Conservation (phyloP, 352 stramenopile genomes). For the Globisporangium polare region DNA sequence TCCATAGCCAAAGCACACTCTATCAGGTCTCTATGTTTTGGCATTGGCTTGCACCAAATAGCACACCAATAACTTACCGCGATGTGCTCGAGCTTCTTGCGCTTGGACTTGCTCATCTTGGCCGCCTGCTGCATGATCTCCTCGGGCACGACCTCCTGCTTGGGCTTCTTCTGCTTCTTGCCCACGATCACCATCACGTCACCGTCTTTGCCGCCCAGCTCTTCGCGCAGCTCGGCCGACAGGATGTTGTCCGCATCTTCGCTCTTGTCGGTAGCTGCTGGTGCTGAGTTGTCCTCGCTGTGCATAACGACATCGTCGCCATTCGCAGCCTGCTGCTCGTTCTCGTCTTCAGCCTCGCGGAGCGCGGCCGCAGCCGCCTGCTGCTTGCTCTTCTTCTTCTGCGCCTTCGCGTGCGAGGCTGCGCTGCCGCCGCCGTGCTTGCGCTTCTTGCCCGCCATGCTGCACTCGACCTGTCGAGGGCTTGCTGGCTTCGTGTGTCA, state of each 20-base stretch:
- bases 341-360: conserved; percentile 14
- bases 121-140: conserved; percentile 60
- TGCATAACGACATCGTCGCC: conserved; percentile 8
- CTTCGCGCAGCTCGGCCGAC: conserved; percentile 57
- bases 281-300: conserved; percentile 12
- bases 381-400: conserved; percentile 49
- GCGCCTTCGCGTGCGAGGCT: conserved; percentile 33
- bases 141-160: conserved; percentile 42
- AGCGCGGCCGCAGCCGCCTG: conserved; percentile 5
- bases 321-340: neutral
- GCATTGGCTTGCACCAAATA: neutral
- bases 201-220: conserved; percentile 55
- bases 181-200: conserved; percentile 62
- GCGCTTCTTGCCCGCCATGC: conserved; percentile 60
- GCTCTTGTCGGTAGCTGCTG: neutral
- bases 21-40: neutral
- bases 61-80: conserved; percentile 21
- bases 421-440: conserved; percentile 35
- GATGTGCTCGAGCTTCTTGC: conserved; percentile 76
- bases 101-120: conserved; percentile 79
- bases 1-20: neutral
- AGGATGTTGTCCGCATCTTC: conserved; percentile 34
- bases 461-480: too few relatives aligned
- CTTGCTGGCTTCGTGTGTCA: neutral
- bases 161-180: conserved; percentile 48